These are phyloP conservation scores for Taphrina sp. DNA, from an alignment of 1,139 yeast genomes.

Conservation along the genomic window DNA sequence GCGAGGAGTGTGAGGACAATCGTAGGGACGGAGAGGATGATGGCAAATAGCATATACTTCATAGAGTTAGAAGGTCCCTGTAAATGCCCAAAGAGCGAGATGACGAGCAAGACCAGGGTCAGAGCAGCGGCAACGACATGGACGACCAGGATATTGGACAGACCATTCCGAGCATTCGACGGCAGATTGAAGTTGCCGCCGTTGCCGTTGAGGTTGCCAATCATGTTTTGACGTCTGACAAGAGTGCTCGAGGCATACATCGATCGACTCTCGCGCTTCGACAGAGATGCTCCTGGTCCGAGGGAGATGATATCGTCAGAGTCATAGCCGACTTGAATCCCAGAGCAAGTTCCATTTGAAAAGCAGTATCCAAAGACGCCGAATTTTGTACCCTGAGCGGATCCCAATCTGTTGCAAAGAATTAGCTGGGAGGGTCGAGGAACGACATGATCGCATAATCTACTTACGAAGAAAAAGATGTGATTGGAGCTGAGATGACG, in stretches of 20 bases:
- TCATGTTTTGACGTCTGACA: neutral
- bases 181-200: constrained; percentile 47
- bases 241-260: neutral
- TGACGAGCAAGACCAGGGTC: constrained; percentile 54
- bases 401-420: constrained; percentile 45
- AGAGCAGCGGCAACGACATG: constrained; percentile 82
- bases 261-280: neutral
- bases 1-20: constrained; percentile 53
- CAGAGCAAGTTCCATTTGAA: constrained; percentile 51
- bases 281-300: neutral
- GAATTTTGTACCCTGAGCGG: constrained; percentile 47
- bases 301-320: constrained; percentile 37
- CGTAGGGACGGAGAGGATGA: constrained; percentile 51
- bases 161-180: constrained; percentile 58
- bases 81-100: constrained; percentile 47
- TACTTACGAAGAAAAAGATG: constrained; percentile 42
- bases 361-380: constrained; percentile 87
- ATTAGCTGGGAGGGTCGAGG: neutral
- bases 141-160: constrained; percentile 69
- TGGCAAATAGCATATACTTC: constrained; percentile 45
- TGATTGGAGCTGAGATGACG: constrained; percentile 62
- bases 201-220: no score
- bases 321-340: constrained; percentile 53
- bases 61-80: constrained; percentile 46
- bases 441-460: neutral